Conservation (phyloP, 306 rosid species). For the Castanea mollissima region DNA sequence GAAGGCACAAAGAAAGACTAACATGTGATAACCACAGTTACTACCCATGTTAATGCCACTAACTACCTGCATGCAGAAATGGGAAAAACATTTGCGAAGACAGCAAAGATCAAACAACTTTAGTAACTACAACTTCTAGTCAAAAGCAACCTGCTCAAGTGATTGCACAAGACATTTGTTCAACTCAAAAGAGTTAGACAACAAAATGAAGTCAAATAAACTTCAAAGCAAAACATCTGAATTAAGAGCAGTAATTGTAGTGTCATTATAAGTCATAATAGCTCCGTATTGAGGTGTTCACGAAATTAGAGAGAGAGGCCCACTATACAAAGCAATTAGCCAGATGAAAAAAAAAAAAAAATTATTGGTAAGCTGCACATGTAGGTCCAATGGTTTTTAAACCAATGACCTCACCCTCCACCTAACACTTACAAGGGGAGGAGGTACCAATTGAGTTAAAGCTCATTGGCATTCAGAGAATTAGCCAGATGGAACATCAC, state of each 20-base stretch:
- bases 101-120: slow-evolving; percentile 6
- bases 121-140: background rate
- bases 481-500: background rate
- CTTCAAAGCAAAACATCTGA: background rate
- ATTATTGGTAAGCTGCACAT: no score
- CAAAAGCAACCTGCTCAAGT: background rate
- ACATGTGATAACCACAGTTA: slow-evolving; percentile 91
- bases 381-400: no score
- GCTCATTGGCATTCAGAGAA: no score
- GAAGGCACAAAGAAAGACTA: slow-evolving; percentile 19
- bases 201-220: background rate
- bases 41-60: slow-evolving; percentile 97
- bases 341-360: background rate
- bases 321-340: background rate
- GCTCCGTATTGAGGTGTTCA: background rate
- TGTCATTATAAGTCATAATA: background rate
- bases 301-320: background rate
- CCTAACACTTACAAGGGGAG: no score
- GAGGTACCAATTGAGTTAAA: no score
- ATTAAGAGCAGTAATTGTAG: background rate
- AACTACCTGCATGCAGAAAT: slow-evolving; percentile 56
- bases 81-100: slow-evolving; percentile 16
- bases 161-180: background rate
- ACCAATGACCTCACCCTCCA: no score
- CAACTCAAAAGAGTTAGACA: background rate